Percentiles rank a stretch among this genome's conserved stretches.
Conservation (phyloP, 164 flowering plant genomes). For the Warburgia ugandensis region DNA sequence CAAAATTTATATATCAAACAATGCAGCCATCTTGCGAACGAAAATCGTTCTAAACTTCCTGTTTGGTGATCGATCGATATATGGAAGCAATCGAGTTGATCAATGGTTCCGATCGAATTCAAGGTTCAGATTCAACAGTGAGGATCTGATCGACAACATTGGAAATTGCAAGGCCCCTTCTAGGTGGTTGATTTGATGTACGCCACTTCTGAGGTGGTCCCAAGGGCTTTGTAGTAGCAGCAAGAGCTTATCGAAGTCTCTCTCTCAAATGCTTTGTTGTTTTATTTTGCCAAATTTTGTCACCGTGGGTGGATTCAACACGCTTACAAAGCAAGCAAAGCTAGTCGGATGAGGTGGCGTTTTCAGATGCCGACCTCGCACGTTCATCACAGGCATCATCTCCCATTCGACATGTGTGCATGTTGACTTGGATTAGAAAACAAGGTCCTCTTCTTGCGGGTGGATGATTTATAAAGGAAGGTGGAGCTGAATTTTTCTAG, state of each 20-base stretch:
- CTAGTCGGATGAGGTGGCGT: conserved; percentile 5
- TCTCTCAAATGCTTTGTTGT: neutral
- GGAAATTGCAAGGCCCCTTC: too few relatives aligned
- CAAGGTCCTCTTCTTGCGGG: neutral
- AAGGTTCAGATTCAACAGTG: too few relatives aligned
- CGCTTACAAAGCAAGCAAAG: conserved; percentile 7
- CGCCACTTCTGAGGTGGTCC: too few relatives aligned
- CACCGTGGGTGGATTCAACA: conserved; percentile 7
- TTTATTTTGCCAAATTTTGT: neutral
- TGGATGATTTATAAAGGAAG: conserved; percentile 8
- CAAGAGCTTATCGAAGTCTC: neutral
- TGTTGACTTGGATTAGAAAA: conserved; percentile 10
- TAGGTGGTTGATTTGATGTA: too few relatives aligned
- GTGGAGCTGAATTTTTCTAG: neutral
- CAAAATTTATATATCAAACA: too few relatives aligned
- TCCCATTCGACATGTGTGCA: conserved; percentile 2
- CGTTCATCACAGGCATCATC: conserved; percentile 1
- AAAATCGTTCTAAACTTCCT: too few relatives aligned
- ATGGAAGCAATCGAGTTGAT: too few relatives aligned
- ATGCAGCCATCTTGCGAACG: too few relatives aligned
- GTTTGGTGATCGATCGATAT: too few relatives aligned
- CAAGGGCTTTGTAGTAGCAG: neutral
- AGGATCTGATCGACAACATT: too few relatives aligned
- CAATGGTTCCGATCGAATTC: too few relatives aligned
- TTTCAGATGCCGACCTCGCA: conserved; percentile 10